Conservation (phyloP, 441 rosid genomes). For the Omphalea diandra region DNA sequence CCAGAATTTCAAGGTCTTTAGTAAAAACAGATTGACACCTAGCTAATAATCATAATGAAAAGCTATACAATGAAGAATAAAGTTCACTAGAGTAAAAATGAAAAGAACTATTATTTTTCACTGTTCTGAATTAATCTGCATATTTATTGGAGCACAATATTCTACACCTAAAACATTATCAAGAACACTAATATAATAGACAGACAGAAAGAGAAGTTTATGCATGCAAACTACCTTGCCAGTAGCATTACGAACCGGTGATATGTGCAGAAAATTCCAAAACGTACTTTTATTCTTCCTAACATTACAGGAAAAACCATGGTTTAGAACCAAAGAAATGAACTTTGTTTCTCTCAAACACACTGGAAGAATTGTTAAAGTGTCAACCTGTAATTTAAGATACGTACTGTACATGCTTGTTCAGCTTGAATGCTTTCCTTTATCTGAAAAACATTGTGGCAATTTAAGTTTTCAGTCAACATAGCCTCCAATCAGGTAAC, state of each 20-base stretch:
- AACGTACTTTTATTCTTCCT: conserved; percentile 78
- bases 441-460: conserved; percentile 41
- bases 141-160: not conserved
- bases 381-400: conserved; percentile 91
- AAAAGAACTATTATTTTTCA: not conserved
- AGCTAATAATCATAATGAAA: not conserved
- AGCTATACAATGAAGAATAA: not conserved
- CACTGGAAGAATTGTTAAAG: conserved; percentile 34
- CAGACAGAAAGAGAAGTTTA: not conserved
- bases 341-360: conserved; percentile 14
- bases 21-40: not conserved
- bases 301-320: conserved; percentile 30
- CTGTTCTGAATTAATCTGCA: not conserved
- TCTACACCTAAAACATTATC: not conserved
- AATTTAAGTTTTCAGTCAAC: conserved; percentile 2
- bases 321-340: conserved; percentile 22
- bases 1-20: not conserved
- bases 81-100: not conserved
- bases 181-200: not conserved
- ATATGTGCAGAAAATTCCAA: conserved; percentile 88
- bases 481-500: conserved; percentile 12
- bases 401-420: conserved; percentile 85
- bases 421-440: conserved; percentile 57
- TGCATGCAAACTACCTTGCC: conserved; percentile 65
- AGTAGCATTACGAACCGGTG: conserved; percentile 86